A percentile compares a stretch with the other conserved stretches of the same genome.
These are phyloP conservation scores for Kwoniella europaea DNA, from an alignment of 768 basidiomycete genomes.

Conservation along the genomic window DNA sequence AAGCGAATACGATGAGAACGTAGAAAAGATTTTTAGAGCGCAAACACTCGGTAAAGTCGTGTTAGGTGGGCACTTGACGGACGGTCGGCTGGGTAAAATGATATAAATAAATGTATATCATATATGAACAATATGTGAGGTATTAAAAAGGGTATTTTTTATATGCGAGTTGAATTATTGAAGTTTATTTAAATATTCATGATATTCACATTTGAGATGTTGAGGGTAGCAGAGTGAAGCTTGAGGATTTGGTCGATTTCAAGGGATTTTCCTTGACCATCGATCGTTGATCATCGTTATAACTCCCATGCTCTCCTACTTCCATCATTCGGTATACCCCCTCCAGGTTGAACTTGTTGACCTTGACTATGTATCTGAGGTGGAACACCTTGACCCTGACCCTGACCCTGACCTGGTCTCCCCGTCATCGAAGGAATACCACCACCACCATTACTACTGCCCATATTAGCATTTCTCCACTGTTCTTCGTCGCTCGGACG, in stretches of 20 bases:
- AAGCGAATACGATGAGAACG: background rate
- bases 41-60: background rate
- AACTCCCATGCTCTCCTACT: slow-evolving; percentile 21
- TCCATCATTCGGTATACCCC: slow-evolving; percentile 15
- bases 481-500: slow-evolving; percentile 25
- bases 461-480: slow-evolving; percentile 16
- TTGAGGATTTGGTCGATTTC: background rate
- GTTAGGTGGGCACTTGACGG: too few relatives aligned
- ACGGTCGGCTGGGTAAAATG: background rate
- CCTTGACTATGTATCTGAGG: slow-evolving; percentile 9
- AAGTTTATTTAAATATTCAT: background rate
- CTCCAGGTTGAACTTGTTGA: background rate
- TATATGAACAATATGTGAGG: background rate
- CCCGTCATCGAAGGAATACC: background rate
- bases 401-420: background rate
- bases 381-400: slow-evolving; percentile 4
- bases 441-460: slow-evolving; percentile 3
- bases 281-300: slow-evolving; percentile 1
- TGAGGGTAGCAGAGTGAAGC: background rate
- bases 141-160: background rate
- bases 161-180: background rate
- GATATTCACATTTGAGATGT: background rate
- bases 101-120: background rate
- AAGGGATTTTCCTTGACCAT: background rate
- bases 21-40: background rate